phyloP scores from a whole-genome alignment of 768 basidiomycete genomes.

The Boletellus sp. region DNA sequence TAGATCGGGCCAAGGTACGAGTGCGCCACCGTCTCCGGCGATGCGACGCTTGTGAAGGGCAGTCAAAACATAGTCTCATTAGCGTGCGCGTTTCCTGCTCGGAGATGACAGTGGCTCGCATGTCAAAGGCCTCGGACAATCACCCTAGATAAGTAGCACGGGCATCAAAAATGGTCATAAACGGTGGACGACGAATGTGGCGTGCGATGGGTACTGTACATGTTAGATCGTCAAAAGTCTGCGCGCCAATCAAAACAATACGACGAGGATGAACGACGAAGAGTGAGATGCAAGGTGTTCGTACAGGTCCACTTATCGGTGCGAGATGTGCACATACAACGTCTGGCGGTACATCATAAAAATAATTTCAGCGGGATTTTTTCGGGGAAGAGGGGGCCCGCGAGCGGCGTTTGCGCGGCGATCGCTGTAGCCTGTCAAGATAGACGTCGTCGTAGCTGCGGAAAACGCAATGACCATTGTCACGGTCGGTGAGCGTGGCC shows the following conservation, averaged over 20 bases:
- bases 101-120: constrained; percentile 1
- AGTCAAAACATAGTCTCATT: too few relatives aligned
- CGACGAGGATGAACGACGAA: neutral
- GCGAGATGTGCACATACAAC: constrained; percentile 11
- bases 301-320: constrained; percentile 10
- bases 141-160: constrained; percentile 8
- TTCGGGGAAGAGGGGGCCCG: constrained; percentile 22
- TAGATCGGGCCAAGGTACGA: too few relatives aligned
- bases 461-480: constrained; percentile 46
- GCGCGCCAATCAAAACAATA: constrained; percentile 17
- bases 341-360: constrained; percentile 7
- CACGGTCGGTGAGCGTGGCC: constrained; percentile 56
- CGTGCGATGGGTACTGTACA: constrained; percentile 7
- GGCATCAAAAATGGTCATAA: constrained; percentile 4
- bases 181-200: constrained; percentile 2
- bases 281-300: constrained; percentile 5
- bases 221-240: constrained; percentile 1
- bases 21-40: neutral
- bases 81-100: neutral
- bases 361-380: constrained; percentile 18
- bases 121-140: constrained; percentile 2
- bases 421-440: constrained; percentile 43
- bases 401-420: constrained; percentile 35
- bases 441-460: constrained; percentile 62
- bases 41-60: neutral